A percentile compares a stretch with the other conserved stretches of the same genome.
phyloP scores from a whole-genome alignment of 768 basidiomycete genomes.

The Hortiboletus flavorubellus region DNA sequence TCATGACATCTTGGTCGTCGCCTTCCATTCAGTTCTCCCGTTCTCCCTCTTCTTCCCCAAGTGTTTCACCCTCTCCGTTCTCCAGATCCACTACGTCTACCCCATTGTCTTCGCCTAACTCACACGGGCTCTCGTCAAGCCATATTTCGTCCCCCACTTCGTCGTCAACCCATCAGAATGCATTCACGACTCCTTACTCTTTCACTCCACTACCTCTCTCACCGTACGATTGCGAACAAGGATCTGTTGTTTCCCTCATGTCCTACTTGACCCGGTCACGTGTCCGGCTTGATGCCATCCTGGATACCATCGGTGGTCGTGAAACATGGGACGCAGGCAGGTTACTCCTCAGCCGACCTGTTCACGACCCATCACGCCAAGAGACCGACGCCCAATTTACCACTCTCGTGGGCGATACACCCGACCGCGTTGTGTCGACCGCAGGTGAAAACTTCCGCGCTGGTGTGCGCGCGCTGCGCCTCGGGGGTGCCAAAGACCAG shows the following conservation, averaged over 20 bases:
- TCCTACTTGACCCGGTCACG: constrained; percentile 27
- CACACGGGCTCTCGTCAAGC: constrained; percentile 22
- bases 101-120: constrained; percentile 31
- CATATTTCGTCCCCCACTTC: constrained; percentile 25
- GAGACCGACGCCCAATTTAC: too few relatives aligned
- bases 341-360: too few relatives aligned
- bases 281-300: constrained; percentile 65
- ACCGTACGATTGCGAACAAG: constrained; percentile 27
- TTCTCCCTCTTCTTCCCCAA: constrained; percentile 31
- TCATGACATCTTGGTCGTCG: constrained; percentile 20
- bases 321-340: too few relatives aligned
- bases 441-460: constrained; percentile 52
- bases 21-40: constrained; percentile 24
- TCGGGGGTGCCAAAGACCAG: constrained; percentile 27
- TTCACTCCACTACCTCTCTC: constrained; percentile 29
- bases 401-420: too few relatives aligned
- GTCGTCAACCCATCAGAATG: constrained; percentile 23
- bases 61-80: constrained; percentile 33
- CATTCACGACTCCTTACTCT: constrained; percentile 30
- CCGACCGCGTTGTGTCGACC: too few relatives aligned
- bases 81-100: constrained; percentile 31
- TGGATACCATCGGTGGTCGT: constrained; percentile 81
- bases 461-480: constrained; percentile 58
- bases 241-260: constrained; percentile 24
- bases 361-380: too few relatives aligned